These are phyloP conservation scores for Chlorella sp. DNA, from an alignment of 139 green algal genomes.

Conservation along the genomic window DNA sequence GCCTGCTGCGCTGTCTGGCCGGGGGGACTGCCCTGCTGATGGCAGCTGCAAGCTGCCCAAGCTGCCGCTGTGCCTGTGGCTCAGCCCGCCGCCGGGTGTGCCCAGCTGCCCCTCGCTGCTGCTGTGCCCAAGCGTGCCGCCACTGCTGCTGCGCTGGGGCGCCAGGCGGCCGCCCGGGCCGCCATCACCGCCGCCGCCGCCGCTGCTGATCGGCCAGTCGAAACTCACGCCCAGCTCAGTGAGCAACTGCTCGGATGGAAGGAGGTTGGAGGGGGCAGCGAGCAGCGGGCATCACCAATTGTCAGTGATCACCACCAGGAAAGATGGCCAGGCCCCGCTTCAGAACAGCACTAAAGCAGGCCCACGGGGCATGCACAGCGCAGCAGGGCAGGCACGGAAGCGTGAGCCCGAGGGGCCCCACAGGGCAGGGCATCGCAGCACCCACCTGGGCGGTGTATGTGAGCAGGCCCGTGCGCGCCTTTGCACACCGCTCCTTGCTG, in stretches of 20 bases:
- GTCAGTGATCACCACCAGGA: no score
- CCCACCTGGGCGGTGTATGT: not conserved
- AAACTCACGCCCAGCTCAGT: not conserved
- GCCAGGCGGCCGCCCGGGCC: not conserved
- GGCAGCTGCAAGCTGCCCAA: not conserved
- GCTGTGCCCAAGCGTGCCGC: not conserved
- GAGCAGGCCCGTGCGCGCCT: conserved; percentile 11
- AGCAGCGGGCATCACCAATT: not conserved
- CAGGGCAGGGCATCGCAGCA: not conserved
- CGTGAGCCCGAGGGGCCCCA: no score
- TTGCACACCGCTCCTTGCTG: conserved; percentile 19
- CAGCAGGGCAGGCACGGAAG: not conserved
- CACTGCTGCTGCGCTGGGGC: not conserved
- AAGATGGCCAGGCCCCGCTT: no score
- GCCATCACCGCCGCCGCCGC: not conserved
- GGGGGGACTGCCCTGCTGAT: no score
- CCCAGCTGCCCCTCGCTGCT: not conserved
- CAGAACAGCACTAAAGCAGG: no score
- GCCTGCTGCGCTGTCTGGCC: no score
- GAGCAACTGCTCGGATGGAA: not conserved
- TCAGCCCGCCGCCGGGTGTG: not conserved
- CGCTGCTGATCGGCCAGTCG: not conserved
- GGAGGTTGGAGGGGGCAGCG: not conserved
- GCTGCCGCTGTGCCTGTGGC: not conserved
- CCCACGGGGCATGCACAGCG: not conserved